Percentiles rank a stretch among this genome's conserved stretches.
Evolutionary conservation across 2,329 filamentous ascomycete species (phyloP).

Genomic region (Trichoderma oligosporum): DNA sequence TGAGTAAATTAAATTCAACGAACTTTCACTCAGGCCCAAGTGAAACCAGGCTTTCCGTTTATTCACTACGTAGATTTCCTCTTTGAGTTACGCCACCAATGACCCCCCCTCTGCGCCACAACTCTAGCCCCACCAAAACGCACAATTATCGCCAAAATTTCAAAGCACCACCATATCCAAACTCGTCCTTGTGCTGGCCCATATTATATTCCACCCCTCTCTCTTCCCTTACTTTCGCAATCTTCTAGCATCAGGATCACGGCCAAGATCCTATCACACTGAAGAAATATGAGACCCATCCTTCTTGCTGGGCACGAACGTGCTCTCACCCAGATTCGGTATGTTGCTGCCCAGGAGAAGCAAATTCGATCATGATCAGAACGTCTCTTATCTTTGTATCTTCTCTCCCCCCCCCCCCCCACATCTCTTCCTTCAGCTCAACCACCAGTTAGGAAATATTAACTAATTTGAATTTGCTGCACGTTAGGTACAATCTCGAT

Average conservation of each 20-base stretch:
- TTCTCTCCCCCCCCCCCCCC: conserved; percentile 9
- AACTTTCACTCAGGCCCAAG: background rate
- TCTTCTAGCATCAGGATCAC: conserved; percentile 24
- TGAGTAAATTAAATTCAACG: too few relatives aligned
- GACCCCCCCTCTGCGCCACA: conserved; percentile 21
- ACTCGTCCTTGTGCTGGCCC: conserved; percentile 20
- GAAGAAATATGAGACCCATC: conserved; percentile 82
- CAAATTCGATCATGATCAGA: too few relatives aligned
- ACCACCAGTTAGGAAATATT: background rate
- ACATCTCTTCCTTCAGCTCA: background rate
- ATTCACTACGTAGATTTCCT: background rate
- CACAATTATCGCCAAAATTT: conserved; percentile 45
- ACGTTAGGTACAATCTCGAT: conserved; percentile 76
- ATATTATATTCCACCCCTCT: conserved; percentile 11
- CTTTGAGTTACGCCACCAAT: conserved; percentile 6
- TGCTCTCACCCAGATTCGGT: conserved; percentile 92
- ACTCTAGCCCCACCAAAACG: conserved; percentile 42
- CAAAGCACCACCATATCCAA: conserved; percentile 30
- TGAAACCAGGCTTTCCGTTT: too few relatives aligned
- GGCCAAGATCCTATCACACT: conserved; percentile 6
- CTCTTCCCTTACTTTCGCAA: conserved; percentile 24
- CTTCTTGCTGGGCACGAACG: conserved; percentile 94
- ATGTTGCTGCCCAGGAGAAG: conserved; percentile 32
- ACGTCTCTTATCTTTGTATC: background rate
- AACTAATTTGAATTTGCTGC: conserved; percentile 12